phyloP scores from a whole-genome alignment of 2,329 filamentous ascomycete genomes.

The Tricladium varicosporioides region DNA sequence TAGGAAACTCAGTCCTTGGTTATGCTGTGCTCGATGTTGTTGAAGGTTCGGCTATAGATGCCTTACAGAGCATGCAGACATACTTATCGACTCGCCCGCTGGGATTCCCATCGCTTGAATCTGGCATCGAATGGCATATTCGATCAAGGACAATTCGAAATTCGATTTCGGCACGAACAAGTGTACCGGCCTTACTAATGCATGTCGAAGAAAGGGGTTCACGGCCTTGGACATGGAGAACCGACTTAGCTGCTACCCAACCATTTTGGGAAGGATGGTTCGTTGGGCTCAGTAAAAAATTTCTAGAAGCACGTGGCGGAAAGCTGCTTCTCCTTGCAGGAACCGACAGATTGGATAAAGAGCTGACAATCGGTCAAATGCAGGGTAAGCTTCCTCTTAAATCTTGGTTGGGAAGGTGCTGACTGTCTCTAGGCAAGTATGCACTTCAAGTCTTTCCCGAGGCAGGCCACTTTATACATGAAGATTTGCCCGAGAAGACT shows the following conservation, averaged over 20 bases:
- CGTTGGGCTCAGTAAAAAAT: slow-evolving; percentile 81
- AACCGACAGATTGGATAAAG: slow-evolving; percentile 86
- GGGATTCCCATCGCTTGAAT: slow-evolving; percentile 72
- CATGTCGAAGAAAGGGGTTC: slow-evolving; percentile 40
- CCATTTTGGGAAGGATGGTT: slow-evolving; percentile 97
- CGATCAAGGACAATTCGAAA: slow-evolving; percentile 86
- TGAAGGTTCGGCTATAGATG: slow-evolving; percentile 93
- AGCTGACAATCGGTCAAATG: slow-evolving; percentile 95
- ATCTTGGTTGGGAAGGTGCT: background rate
- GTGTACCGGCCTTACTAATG: slow-evolving; percentile 76
- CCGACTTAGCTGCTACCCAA: slow-evolving; percentile 78
- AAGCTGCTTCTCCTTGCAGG: slow-evolving; percentile 85
- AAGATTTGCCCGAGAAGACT: slow-evolving; percentile 89
- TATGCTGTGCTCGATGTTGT: slow-evolving; percentile 94
- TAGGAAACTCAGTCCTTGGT: slow-evolving; percentile 71
- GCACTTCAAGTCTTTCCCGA: slow-evolving; percentile 92
- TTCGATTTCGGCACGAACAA: slow-evolving; percentile 76
- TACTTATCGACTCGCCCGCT: slow-evolving; percentile 81
- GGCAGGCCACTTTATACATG: slow-evolving; percentile 94
- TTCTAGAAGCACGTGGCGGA: slow-evolving; percentile 75
- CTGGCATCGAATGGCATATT: slow-evolving; percentile 91
- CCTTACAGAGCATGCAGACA: slow-evolving; percentile 88
- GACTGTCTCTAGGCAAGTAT: slow-evolving; percentile 68
- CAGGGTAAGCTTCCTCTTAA: slow-evolving; percentile 59
- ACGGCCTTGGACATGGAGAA: slow-evolving; percentile 73